Evolutionary conservation across 345 rosid species (phyloP).

Genomic region (Passiflora organensis): DNA sequence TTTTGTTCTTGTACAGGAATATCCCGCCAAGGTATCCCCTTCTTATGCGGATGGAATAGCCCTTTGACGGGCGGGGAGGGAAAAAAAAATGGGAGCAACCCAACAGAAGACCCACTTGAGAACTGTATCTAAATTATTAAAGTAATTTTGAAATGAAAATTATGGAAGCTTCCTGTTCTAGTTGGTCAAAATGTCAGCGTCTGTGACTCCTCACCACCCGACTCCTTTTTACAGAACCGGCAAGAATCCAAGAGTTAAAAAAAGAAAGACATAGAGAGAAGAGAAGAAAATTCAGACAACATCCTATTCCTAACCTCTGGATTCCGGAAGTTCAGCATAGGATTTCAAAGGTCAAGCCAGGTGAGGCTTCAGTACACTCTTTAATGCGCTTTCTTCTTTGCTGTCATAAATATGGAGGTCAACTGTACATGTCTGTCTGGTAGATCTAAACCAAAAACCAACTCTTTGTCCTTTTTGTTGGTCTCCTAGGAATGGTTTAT

Average conservation of each 20-base stretch:
- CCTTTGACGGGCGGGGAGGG: too few species aligned
- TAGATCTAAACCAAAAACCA: too few species aligned
- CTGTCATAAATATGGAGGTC: too few species aligned
- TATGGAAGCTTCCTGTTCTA: too few species aligned
- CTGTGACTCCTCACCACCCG: not conserved
- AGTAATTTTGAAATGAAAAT: too few species aligned
- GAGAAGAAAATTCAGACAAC: not conserved
- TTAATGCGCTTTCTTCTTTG: not conserved
- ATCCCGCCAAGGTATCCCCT: slow-evolving; percentile 10
- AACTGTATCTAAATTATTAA: too few species aligned
- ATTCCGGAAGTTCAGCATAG: not conserved
- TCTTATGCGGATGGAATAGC: not conserved
- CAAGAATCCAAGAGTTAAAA: not conserved
- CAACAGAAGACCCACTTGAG: too few species aligned
- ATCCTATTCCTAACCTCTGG: slow-evolving; percentile 1
- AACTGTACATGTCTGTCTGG: too few species aligned
- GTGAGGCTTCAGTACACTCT: not conserved
- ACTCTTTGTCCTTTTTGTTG: too few species aligned
- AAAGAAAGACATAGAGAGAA: not conserved
- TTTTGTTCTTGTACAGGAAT: slow-evolving; percentile 8
- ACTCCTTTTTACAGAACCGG: not conserved
- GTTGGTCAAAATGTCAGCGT: too few species aligned
- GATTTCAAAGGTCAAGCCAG: slow-evolving; percentile 1
- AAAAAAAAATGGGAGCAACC: not conserved
- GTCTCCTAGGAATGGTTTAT: slow-evolving; percentile 38